These are phyloP conservation scores for Lepidium aucheri DNA, from an alignment of 345 rosid species.

Conservation along the genomic window DNA sequence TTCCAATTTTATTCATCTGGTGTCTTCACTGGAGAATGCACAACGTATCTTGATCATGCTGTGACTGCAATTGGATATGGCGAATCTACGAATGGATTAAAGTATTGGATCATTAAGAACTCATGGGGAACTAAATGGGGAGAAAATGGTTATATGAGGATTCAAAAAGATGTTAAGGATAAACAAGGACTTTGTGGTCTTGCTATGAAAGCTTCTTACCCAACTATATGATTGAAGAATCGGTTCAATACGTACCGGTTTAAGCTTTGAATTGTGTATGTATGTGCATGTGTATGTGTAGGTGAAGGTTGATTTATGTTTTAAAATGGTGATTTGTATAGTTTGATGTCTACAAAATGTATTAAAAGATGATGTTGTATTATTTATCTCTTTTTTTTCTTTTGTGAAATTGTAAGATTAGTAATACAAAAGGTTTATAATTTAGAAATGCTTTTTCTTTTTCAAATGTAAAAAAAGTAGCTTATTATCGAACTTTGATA, in stretches of 20 bases:
- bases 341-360: not conserved
- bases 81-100: conserved; percentile 2
- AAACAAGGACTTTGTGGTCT: conserved; percentile 50
- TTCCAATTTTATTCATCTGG: conserved; percentile 47
- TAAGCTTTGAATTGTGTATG: not conserved
- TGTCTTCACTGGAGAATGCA: conserved; percentile 40
- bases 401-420: conserved; percentile 1
- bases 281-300: not conserved
- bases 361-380: not conserved
- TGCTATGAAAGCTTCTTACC: conserved; percentile 52
- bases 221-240: conserved; percentile 20
- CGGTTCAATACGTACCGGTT: not conserved
- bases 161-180: conserved; percentile 26
- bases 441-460: no score
- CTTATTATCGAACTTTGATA: no score
- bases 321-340: not conserved
- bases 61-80: conserved; percentile 53
- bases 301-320: not conserved
- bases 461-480: no score
- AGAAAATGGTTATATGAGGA: conserved; percentile 52
- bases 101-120: conserved; percentile 56
- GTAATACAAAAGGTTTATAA: not conserved
- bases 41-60: conserved; percentile 34
- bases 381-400: no score
- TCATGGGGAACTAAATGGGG: conserved; percentile 69